Evolutionary conservation across 208 protist species (phyloP), one percentile per base, ranked within the genome.

Genomic region (Crithidia sp.): DNA sequence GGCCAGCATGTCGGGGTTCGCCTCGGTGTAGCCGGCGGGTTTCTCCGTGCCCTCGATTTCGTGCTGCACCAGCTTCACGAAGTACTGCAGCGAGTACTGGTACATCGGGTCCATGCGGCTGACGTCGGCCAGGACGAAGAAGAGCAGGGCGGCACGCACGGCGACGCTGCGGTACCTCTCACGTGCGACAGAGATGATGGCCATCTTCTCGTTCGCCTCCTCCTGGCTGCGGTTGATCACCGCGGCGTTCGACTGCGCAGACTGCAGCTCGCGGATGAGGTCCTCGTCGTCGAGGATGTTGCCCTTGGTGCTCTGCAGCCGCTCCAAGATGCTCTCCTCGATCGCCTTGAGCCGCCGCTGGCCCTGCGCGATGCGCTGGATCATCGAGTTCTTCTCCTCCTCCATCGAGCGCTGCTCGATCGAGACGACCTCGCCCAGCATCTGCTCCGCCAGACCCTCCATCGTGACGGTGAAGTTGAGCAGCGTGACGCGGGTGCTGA

Each of bases 71-170:
- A 99, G 87, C 55, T 97, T 96, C 17, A 94, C 92, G 77, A 99
- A 99, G 84, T 98, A 99, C 67, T 98, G 91, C 45, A 99, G 85
- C 28, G 98, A 99, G 86, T 98, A 99, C 88, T 99, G 97, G 81
- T 99, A 99, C 98, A 99, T 99, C 36, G 98, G 97, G 82, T 99
- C 98, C 67, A 99, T 96, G 28, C 90, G 83, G 17, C 90, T 81
- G 52, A 99, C 85, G 71, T 98, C 93, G 5, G 97, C 89, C 3
- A 98, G 82, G 52, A 95, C 90, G 80, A 99, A 99, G 85, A 98
- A 99, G n/a, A 99, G 84, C 66, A 98, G 87, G 4, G 96, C 82
- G 0, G 92, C 92, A n/a, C 95, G 92, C 54, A 85, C 69, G 7
- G 98, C 98, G 44, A 99, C 92, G 52, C 81, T 80, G 60, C 88